Evolutionary conservation across 148 eudicot genomes (phyloP).

Genomic region (Dianthus caryophyllus): DNA sequence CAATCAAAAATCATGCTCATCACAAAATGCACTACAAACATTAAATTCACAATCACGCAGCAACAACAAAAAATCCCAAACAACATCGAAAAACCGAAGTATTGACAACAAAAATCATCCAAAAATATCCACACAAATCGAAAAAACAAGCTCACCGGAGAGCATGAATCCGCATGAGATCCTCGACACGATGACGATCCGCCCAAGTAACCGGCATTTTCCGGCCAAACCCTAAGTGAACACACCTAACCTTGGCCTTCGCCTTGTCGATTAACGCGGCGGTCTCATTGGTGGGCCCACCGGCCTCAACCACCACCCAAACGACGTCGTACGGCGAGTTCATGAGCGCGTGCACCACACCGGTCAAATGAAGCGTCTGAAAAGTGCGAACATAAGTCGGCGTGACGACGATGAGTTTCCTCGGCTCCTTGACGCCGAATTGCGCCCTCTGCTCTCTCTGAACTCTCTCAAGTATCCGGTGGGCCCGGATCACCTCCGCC

Average conservation of each 20-base stretch:
- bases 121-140: too few relatives aligned
- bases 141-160: constrained; percentile 41
- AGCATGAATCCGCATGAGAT: constrained; percentile 62
- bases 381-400: constrained; percentile 89
- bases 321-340: constrained; percentile 63
- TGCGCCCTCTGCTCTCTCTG: constrained; percentile 84
- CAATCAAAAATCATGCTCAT: too few relatives aligned
- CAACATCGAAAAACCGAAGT: too few relatives aligned
- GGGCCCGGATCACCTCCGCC: constrained; percentile 78
- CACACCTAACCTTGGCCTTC: constrained; percentile 27
- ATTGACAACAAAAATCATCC: too few relatives aligned
- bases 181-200: constrained; percentile 61
- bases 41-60: too few relatives aligned
- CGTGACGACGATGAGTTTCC: constrained; percentile 61
- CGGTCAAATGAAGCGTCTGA: constrained; percentile 81
- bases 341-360: constrained; percentile 90
- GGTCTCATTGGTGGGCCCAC: constrained; percentile 72
- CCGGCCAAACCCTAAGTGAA: constrained; percentile 62
- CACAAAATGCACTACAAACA: too few relatives aligned
- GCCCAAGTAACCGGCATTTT: constrained; percentile 70
- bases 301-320: constrained; percentile 95
- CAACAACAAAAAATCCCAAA: too few relatives aligned
- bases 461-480: constrained; percentile 68
- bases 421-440: constrained; percentile 76
- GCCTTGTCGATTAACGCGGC: constrained; percentile 57